A percentile compares a stretch with the other conserved stretches of the same genome.
Conservation (phyloP, 1,284 basidiomycete species). For the Naganishia albida region DNA sequence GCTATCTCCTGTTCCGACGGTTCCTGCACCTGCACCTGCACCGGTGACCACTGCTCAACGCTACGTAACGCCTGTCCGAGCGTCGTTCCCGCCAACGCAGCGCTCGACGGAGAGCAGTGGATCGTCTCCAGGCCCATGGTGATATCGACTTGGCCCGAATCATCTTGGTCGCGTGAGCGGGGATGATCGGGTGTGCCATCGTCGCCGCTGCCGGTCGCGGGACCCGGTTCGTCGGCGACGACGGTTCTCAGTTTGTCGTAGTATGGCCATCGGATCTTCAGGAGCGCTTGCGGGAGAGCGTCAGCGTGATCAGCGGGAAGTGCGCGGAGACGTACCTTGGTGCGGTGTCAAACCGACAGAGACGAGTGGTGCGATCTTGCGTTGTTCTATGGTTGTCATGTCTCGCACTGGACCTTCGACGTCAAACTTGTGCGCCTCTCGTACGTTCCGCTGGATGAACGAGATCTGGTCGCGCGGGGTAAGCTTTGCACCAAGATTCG, state of each 20-base stretch:
- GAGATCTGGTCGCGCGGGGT: neutral
- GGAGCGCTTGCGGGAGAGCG: neutral
- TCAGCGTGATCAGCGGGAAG: neutral
- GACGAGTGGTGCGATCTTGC: conserved; percentile 10
- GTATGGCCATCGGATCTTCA: conserved; percentile 22
- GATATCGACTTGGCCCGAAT: conserved; percentile 7
- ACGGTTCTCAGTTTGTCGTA: conserved; percentile 11
- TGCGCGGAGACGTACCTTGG: neutral
- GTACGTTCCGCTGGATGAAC: conserved; percentile 13
- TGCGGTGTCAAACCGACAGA: neutral
- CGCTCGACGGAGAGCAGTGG: neutral
- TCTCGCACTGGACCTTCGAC: conserved; percentile 1
- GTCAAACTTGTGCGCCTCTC: conserved; percentile 17
- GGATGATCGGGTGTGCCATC: neutral
- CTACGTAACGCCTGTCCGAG: conserved; percentile 12
- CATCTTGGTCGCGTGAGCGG: neutral
- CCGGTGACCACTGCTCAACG: conserved; percentile 5
- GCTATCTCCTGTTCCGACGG: conserved; percentile 17
- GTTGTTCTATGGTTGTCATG: conserved; percentile 1
- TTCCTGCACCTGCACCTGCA: neutral
- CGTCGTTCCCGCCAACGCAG: conserved; percentile 14
- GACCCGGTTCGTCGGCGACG: neutral
- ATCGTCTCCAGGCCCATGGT: conserved; percentile 4
- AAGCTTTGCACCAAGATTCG: neutral
- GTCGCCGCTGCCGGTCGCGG: neutral